These are phyloP conservation scores for Heterobasidion parviporum DNA, from an alignment of 1,284 basidiomycete species.

Conservation along the genomic window DNA sequence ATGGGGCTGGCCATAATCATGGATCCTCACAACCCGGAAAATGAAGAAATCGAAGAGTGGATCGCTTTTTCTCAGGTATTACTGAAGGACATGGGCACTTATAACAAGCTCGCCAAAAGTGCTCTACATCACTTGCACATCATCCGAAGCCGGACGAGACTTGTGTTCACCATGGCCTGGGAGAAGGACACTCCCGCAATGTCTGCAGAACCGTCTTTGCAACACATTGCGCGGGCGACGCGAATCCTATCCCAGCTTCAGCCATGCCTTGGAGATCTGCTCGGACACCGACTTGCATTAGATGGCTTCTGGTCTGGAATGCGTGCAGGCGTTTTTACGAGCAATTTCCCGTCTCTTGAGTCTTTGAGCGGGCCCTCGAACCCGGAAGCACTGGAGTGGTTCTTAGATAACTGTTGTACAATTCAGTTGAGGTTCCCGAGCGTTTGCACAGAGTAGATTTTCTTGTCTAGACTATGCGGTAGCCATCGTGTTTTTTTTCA, in stretches of 20 bases:
- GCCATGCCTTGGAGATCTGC: conserved; percentile 9
- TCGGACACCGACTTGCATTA: conserved; percentile 7
- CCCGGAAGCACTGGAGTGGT: conserved; percentile 12
- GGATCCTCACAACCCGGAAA: conserved; percentile 12
- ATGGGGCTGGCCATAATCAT: conserved; percentile 15
- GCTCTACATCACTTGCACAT: conserved; percentile 13
- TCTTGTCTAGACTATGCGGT: too few relatives aligned
- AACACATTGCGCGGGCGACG: conserved; percentile 10
- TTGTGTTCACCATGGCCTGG: conserved; percentile 5
- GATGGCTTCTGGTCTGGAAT: conserved; percentile 13
- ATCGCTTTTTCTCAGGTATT: conserved; percentile 13
- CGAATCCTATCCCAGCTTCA: conserved; percentile 8
- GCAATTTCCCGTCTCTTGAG: conserved; percentile 15
- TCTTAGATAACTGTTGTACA: conserved; percentile 15
- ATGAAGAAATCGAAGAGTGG: conserved; percentile 17
- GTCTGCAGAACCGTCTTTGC: background rate
- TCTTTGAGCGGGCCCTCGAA: conserved; percentile 12
- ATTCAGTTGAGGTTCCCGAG: background rate
- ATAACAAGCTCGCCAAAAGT: conserved; percentile 11
- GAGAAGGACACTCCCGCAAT: background rate
- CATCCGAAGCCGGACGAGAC: conserved; percentile 12
- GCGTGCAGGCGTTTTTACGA: conserved; percentile 12
- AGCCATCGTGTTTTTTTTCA: too few relatives aligned
- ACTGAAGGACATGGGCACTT: conserved; percentile 5
- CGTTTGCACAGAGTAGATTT: too few relatives aligned